Evolutionary conservation across 2,329 filamentous ascomycete genomes (phyloP).

Genomic region (Coniochaeta sp.): DNA sequence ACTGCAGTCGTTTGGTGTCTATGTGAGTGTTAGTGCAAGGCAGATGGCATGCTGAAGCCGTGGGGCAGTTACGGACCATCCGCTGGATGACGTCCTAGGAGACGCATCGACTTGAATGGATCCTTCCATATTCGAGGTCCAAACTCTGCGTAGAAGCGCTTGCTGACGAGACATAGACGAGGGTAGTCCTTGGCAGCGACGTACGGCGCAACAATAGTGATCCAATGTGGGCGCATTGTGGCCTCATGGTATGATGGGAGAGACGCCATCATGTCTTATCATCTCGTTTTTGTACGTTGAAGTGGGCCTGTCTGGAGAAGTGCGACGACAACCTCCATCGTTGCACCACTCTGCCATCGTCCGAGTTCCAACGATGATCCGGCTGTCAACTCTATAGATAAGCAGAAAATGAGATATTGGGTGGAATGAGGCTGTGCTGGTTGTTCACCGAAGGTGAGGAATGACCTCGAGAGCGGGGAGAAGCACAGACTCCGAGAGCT

Average conservation of each 20-base stretch:
- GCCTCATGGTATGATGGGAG: conserved; percentile 50
- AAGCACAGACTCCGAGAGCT: too few species aligned
- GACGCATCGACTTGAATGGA: conserved; percentile 30
- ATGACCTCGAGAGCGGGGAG: neutral
- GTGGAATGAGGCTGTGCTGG: neutral
- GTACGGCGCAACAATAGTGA: conserved; percentile 37
- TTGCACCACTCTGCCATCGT: neutral
- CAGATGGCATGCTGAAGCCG: neutral
- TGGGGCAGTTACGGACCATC: conserved; percentile 12
- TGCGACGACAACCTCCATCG: neutral
- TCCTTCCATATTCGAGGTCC: conserved; percentile 46
- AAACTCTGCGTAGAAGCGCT: conserved; percentile 39
- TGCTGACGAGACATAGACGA: conserved; percentile 39
- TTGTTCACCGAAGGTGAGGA: neutral
- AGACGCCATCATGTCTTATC: conserved; percentile 18
- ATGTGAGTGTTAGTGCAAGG: conserved; percentile 9
- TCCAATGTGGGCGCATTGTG: conserved; percentile 37
- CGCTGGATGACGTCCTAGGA: conserved; percentile 32
- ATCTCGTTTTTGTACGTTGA: neutral
- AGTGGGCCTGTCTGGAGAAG: neutral
- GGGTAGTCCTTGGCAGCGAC: conserved; percentile 32
- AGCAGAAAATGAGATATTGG: neutral
- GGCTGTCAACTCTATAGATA: neutral
- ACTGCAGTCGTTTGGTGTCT: conserved; percentile 43
- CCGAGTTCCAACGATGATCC: neutral